Percentiles rank a stretch among this genome's conserved stretches.
These are phyloP conservation scores for Suillus paluster DNA, from an alignment of 768 basidiomycete genomes.

Conservation along the genomic window DNA sequence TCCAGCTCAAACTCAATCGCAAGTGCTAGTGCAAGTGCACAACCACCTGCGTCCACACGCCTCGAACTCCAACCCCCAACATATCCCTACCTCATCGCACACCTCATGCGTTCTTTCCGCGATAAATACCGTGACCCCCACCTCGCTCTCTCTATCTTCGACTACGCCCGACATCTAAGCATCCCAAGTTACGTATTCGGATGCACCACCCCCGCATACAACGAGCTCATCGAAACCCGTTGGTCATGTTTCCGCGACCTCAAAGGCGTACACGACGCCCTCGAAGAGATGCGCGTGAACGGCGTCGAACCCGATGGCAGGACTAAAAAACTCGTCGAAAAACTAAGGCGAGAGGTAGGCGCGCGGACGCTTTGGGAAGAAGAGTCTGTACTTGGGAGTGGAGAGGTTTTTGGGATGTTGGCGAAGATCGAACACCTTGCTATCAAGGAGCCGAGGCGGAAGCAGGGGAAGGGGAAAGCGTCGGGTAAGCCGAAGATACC, in stretches of 20 bases:
- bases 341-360: constrained; percentile 65
- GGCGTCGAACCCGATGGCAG: constrained; percentile 67
- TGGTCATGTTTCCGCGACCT: constrained; percentile 88
- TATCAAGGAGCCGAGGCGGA: constrained; percentile 28
- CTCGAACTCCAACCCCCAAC: constrained; percentile 55
- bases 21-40: not conserved
- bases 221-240: constrained; percentile 83
- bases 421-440: constrained; percentile 53
- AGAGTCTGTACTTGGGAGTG: constrained; percentile 49
- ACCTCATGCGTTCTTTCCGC: constrained; percentile 78
- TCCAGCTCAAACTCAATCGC: not conserved
- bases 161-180: constrained; percentile 74
- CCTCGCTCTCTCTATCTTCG: constrained; percentile 81
- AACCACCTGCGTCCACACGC: not conserved
- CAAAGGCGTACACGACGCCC: constrained; percentile 67
- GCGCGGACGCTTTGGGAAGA: constrained; percentile 54
- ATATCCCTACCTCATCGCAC: constrained; percentile 78
- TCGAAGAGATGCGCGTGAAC: constrained; percentile 84
- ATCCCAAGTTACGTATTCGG: constrained; percentile 86
- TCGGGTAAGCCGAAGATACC: constrained; percentile 31
- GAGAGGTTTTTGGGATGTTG: constrained; percentile 57
- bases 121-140: constrained; percentile 80
- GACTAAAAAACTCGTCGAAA: constrained; percentile 67
- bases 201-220: constrained; percentile 87
- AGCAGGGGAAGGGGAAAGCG: constrained; percentile 18